Percentiles rank a stretch among this genome's conserved stretches.
Evolutionary conservation across 371 early-diverging fungal species (phyloP).

Genomic region (Syncephalastrum sp.): DNA sequence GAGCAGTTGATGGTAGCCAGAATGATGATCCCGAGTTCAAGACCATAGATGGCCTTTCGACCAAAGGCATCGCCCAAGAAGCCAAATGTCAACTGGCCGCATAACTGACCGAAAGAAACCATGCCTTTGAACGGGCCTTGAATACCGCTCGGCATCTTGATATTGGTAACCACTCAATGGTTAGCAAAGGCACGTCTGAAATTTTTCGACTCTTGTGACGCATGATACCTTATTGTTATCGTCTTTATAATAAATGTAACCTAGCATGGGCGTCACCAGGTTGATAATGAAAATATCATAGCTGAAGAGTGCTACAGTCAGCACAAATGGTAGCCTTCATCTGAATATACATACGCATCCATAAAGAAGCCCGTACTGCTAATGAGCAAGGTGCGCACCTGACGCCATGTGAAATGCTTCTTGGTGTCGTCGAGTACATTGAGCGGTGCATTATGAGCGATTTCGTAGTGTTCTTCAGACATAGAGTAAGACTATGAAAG

Average conservation of each 20-base stretch:
- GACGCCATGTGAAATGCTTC: conserved; percentile 13
- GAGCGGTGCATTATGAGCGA: conserved; percentile 1
- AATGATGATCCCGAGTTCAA: conserved; percentile 60
- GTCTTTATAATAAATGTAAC: conserved; percentile 60
- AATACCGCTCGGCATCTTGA: conserved; percentile 47
- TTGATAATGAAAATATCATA: conserved; percentile 70
- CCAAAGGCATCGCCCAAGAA: conserved; percentile 72
- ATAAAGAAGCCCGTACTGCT: conserved; percentile 55
- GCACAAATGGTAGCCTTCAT: neutral
- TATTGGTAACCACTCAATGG: neutral
- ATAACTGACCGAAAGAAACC: conserved; percentile 69
- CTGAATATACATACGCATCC: conserved; percentile 40
- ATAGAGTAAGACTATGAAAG: no score
- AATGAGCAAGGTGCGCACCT: conserved; percentile 14
- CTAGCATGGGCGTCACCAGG: conserved; percentile 68
- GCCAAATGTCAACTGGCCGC: conserved; percentile 80
- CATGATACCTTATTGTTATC: conserved; percentile 17
- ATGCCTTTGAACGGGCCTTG: conserved; percentile 75
- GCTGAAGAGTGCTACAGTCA: neutral
- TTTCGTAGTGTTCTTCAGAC: no score
- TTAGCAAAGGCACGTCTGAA: neutral
- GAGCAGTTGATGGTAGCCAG: conserved; percentile 61
- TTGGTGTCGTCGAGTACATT: conserved; percentile 16
- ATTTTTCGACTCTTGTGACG: neutral
- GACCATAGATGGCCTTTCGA: conserved; percentile 66